These are phyloP conservation scores for Cutaneotrichosporon sp. DNA, from an alignment of 1,284 basidiomycete genomes.

Conservation along the genomic window DNA sequence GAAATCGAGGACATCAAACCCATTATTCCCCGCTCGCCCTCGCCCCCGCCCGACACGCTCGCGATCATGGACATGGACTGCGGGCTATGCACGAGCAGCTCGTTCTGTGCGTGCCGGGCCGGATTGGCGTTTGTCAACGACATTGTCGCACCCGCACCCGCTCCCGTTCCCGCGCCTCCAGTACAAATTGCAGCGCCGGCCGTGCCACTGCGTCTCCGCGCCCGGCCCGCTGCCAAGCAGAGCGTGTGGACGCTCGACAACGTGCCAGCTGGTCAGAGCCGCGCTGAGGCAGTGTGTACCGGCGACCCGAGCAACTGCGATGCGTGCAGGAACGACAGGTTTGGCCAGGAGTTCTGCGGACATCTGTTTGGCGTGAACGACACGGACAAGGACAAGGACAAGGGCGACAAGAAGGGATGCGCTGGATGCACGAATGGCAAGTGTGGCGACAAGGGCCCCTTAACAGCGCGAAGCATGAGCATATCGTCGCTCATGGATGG, in stretches of 20 bases:
- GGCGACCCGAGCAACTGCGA: slow-evolving; percentile 53
- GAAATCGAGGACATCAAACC: slow-evolving; percentile 37
- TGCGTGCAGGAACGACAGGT: slow-evolving; percentile 50
- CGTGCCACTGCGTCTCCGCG: slow-evolving; percentile 23
- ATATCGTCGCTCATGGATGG: slow-evolving; percentile 17
- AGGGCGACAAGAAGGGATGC: slow-evolving; percentile 11
- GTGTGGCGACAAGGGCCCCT: neutral
- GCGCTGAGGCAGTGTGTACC: slow-evolving; percentile 46
- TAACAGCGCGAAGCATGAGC: slow-evolving; percentile 1
- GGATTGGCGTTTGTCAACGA: slow-evolving; percentile 15
- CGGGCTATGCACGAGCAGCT: slow-evolving; percentile 44
- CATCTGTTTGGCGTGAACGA: slow-evolving; percentile 58
- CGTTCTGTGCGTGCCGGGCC: slow-evolving; percentile 46
- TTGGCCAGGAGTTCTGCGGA: slow-evolving; percentile 75
- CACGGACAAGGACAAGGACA: neutral
- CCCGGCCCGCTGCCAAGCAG: slow-evolving; percentile 23
- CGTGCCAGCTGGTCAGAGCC: slow-evolving; percentile 19
- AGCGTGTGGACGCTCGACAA: slow-evolving; percentile 39
- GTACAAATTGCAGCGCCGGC: slow-evolving; percentile 14
- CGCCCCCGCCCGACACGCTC: slow-evolving; percentile 10
- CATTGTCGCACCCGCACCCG: neutral
- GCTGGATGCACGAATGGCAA: slow-evolving; percentile 15
- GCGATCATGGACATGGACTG: slow-evolving; percentile 28
- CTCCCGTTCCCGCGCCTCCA: neutral
- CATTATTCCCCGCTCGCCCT: slow-evolving; percentile 31